Conservation (phyloP, 306 rosid genomes). For the Clitoria ternatea region DNA sequence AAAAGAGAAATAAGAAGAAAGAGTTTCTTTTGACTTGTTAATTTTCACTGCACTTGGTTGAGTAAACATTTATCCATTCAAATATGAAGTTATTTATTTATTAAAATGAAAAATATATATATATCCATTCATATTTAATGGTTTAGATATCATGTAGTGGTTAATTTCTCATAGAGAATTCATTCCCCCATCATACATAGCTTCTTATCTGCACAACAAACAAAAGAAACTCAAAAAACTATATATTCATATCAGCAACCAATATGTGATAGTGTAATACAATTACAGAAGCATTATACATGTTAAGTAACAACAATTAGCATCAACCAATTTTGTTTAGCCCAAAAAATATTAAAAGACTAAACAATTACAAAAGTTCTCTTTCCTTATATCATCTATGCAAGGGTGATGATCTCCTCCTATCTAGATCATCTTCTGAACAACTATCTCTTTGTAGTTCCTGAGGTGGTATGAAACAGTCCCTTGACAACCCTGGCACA, state of each 20-base stretch:
- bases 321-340: neutral
- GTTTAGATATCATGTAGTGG: too few species aligned
- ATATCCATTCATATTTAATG: too few species aligned
- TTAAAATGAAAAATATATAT: too few species aligned
- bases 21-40: too few species aligned
- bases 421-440: constrained; percentile 43
- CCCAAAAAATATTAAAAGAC: neutral
- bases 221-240: neutral
- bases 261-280: neutral
- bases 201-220: neutral
- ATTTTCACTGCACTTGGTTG: too few species aligned
- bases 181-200: too few species aligned
- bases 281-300: constrained; percentile 34
- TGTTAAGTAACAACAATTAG: constrained; percentile 25
- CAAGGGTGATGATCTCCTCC: constrained; percentile 50
- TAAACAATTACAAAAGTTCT: neutral
- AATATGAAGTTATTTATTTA: too few species aligned
- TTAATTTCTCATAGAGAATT: too few species aligned
- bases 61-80: too few species aligned
- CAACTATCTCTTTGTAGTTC: constrained; percentile 47
- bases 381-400: constrained; percentile 24
- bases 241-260: constrained; percentile 3
- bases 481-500: constrained; percentile 77
- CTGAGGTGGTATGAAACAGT: constrained; percentile 83
- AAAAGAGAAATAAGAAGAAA: too few species aligned